phyloP scores from a whole-genome alignment of 2,329 filamentous ascomycete species.

The Lithohypha guttulata region DNA sequence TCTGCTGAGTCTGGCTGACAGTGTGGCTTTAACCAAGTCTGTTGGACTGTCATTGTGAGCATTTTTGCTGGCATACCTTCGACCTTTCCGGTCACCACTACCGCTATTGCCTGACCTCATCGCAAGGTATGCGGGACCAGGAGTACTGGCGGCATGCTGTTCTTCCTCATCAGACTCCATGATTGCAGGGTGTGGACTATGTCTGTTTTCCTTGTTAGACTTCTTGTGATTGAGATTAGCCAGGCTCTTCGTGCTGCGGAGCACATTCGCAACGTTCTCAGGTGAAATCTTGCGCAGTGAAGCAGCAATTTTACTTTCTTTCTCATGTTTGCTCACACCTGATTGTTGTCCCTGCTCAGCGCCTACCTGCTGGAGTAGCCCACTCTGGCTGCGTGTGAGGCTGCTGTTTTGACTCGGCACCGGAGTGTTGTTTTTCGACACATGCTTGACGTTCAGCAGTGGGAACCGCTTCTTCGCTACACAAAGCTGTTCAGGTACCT shows the following conservation, averaged over 20 bases:
- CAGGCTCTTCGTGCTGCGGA: conserved; percentile 14
- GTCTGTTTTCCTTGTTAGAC: conserved; percentile 18
- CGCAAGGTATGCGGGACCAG: conserved; percentile 14
- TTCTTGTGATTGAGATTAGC: conserved; percentile 2
- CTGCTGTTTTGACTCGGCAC: conserved; percentile 5
- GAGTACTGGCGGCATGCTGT: conserved; percentile 13
- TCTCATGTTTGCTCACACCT: not conserved
- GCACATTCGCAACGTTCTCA: conserved; percentile 13
- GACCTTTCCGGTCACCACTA: conserved; percentile 11
- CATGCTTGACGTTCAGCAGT: conserved; percentile 9
- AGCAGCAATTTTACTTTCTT: conserved; percentile 2
- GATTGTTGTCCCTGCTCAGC: not conserved
- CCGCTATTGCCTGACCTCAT: conserved; percentile 16
- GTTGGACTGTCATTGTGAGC: conserved; percentile 15
- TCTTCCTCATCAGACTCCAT: conserved; percentile 5
- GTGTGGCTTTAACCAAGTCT: conserved; percentile 14
- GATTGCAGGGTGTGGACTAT: too few species aligned
- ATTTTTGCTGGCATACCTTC: conserved; percentile 6
- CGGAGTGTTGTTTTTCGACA: conserved; percentile 6
- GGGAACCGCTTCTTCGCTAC: conserved; percentile 4
- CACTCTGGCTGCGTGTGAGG: conserved; percentile 11
- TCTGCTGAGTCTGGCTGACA: conserved; percentile 18
- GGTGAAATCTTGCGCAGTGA: conserved; percentile 15
- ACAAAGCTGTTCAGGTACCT: not conserved
- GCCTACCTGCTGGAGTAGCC: conserved; percentile 4